A percentile compares a stretch with the other conserved stretches of the same genome.
These are phyloP conservation scores for Podosphaera fusca DNA, from an alignment of 2,329 filamentous ascomycete genomes.

Conservation along the genomic window DNA sequence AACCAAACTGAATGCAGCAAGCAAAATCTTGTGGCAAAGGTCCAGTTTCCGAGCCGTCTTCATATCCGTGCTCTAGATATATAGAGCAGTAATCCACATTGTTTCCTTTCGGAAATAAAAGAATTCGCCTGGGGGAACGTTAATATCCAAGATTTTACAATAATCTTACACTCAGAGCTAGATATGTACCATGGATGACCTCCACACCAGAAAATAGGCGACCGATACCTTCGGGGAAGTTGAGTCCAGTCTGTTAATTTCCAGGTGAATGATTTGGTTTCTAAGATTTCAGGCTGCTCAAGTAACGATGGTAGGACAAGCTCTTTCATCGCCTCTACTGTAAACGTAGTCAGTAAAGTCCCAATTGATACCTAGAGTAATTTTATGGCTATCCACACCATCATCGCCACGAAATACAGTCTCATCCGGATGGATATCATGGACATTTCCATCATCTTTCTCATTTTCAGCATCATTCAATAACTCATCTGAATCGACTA, in stretches of 20 bases:
- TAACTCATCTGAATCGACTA: slow-evolving; percentile 15
- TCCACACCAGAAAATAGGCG: slow-evolving; percentile 67
- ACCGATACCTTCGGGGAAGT: slow-evolving; percentile 60
- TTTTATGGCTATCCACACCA: slow-evolving; percentile 12
- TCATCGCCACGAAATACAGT: slow-evolving; percentile 17
- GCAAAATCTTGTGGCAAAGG: slow-evolving; percentile 78
- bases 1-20: slow-evolving; percentile 82
- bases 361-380: neutral
- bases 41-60: slow-evolving; percentile 24
- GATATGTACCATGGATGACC: slow-evolving; percentile 57
- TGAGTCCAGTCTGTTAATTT: slow-evolving; percentile 63
- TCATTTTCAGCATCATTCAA: slow-evolving; percentile 14
- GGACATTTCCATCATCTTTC: slow-evolving; percentile 19
- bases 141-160: slow-evolving; percentile 4
- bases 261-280: slow-evolving; percentile 64
- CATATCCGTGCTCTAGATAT: slow-evolving; percentile 88
- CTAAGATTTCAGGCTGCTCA: slow-evolving; percentile 59
- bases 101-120: slow-evolving; percentile 91
- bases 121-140: slow-evolving; percentile 45
- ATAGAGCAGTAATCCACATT: slow-evolving; percentile 85
- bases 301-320: slow-evolving; percentile 46
- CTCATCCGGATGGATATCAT: slow-evolving; percentile 19
- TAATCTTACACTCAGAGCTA: neutral
- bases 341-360: slow-evolving; percentile 6
- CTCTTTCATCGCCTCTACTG: slow-evolving; percentile 70